A percentile compares a stretch with the other conserved stretches of the same genome.
Conservation (phyloP, 805 yeast genomes). For the Lipomyces yamanashiensis region DNA sequence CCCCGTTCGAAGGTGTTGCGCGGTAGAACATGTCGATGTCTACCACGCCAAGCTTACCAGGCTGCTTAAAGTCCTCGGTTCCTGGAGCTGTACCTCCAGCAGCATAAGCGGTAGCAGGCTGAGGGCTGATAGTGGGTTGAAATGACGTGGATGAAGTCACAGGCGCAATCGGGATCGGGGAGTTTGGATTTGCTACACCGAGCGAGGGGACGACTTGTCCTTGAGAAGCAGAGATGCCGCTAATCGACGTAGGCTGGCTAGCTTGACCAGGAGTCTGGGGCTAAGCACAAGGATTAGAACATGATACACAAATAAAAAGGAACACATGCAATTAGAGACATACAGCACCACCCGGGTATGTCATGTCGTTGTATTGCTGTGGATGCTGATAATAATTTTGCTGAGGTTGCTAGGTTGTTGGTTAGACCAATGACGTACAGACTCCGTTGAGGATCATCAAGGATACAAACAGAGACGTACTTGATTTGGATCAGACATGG, state of each 20-base stretch:
- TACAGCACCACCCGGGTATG: background rate
- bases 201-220: constrained; percentile 2
- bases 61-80: constrained; percentile 29
- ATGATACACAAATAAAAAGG: background rate
- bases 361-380: background rate
- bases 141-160: constrained; percentile 3
- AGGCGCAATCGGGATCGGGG: constrained; percentile 9
- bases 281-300: background rate
- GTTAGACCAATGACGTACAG: too few species aligned
- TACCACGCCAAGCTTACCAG: constrained; percentile 32
- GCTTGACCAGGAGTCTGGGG: background rate
- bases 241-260: background rate
- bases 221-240: background rate
- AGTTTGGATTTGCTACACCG: constrained; percentile 7
- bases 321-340: too few species aligned
- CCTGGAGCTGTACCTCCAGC: background rate
- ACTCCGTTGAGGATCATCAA: too few species aligned
- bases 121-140: background rate
- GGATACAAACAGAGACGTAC: constrained; percentile 1
- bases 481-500: background rate
- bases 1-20: constrained; percentile 29
- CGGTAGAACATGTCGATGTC: constrained; percentile 26
- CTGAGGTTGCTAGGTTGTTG: constrained; percentile 6
- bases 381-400: constrained; percentile 6
- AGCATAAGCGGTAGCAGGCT: background rate